A percentile compares a stretch with the other conserved stretches of the same genome.
These are phyloP conservation scores for Acidiella bohemica DNA, from an alignment of 495 filamentous ascomycete species.

Conservation along the genomic window DNA sequence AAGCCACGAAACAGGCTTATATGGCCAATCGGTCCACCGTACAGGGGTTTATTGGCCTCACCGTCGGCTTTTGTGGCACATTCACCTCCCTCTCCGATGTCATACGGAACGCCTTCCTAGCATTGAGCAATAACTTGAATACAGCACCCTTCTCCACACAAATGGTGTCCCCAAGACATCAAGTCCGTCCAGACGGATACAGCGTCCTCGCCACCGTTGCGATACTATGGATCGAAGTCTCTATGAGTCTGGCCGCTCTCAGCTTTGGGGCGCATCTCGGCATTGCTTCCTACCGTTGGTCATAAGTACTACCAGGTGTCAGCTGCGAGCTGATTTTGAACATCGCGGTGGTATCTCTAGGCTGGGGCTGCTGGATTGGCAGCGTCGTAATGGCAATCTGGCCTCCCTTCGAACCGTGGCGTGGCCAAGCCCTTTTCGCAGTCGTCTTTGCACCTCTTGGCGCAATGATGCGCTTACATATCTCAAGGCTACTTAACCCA, in stretches of 20 bases:
- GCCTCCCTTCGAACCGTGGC: slow-evolving; percentile 57
- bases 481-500: slow-evolving; percentile 51
- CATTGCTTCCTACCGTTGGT: slow-evolving; percentile 11
- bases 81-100: slow-evolving; percentile 84
- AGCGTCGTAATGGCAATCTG: slow-evolving; percentile 57
- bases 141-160: slow-evolving; percentile 7
- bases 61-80: slow-evolving; percentile 84
- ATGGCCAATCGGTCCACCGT: slow-evolving; percentile 56
- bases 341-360: slow-evolving; percentile 43
- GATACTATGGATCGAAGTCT: slow-evolving; percentile 51
- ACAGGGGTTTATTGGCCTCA: slow-evolving; percentile 76
- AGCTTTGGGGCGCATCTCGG: slow-evolving; percentile 1
- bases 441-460: slow-evolving; percentile 74
- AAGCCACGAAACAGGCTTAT: not conserved
- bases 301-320: slow-evolving; percentile 25
- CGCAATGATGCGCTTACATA: slow-evolving; percentile 58
- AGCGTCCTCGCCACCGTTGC: slow-evolving; percentile 65
- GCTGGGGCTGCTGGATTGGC: slow-evolving; percentile 60
- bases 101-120: slow-evolving; percentile 70
- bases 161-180: slow-evolving; percentile 24
- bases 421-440: slow-evolving; percentile 57
- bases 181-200: slow-evolving; percentile 53
- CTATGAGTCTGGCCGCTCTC: slow-evolving; percentile 40
- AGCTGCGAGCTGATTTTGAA: slow-evolving; percentile 38
- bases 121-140: slow-evolving; percentile 58